Evolutionary conservation across 306 rosid genomes (phyloP).

Genomic region (Ammopiptanthus mongolicus): DNA sequence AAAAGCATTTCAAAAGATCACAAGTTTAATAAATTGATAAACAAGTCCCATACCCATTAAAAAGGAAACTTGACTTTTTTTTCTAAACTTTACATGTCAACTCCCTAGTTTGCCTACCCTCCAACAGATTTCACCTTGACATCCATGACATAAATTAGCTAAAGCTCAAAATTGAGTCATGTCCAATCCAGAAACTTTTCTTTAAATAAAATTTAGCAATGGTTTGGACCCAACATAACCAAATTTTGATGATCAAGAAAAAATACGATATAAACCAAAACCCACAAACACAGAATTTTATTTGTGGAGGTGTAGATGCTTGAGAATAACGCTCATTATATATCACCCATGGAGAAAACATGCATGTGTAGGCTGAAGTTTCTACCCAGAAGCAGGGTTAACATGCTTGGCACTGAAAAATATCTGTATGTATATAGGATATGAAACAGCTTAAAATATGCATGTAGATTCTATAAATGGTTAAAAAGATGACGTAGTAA

Average conservation of each 20-base stretch:
- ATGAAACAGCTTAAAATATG: conserved; percentile 8
- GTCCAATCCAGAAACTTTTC: neutral
- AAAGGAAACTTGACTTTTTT: neutral
- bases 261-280: neutral
- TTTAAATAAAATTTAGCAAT: neutral
- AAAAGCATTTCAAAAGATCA: conserved; percentile 19
- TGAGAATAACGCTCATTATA: neutral
- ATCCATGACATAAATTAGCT: neutral
- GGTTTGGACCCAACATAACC: neutral
- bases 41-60: neutral
- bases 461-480: neutral
- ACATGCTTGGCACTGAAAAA: conserved; percentile 8
- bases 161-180: neutral
- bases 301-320: neutral
- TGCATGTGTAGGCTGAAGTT: neutral
- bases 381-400: conserved; percentile 3
- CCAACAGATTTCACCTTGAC: neutral
- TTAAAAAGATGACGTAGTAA: conserved; percentile 13
- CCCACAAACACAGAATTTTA: neutral
- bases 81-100: neutral
- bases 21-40: neutral
- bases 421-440: neutral
- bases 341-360: neutral
- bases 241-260: neutral
- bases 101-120: neutral